Evolutionary conservation across 2,329 filamentous ascomycete species (phyloP).

Genomic region (Phialemonium atrogriseum): DNA sequence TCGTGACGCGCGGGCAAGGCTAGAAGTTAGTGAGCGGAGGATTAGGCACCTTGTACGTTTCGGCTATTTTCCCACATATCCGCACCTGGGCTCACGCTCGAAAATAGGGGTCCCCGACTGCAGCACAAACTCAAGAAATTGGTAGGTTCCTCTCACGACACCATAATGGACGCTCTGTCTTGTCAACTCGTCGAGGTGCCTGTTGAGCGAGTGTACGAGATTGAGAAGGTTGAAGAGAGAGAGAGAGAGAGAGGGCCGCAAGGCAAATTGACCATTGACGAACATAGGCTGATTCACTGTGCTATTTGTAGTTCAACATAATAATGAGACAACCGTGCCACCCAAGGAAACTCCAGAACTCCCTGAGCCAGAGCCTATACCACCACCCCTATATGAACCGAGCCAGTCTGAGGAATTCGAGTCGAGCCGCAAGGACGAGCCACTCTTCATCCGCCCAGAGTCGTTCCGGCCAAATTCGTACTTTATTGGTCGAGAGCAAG

Average conservation of each 20-base stretch:
- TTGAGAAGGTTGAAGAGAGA: constrained; percentile 7
- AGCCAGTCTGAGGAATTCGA: constrained; percentile 3
- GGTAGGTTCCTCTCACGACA: constrained; percentile 14
- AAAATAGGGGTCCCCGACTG: too few relatives aligned
- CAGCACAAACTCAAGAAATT: constrained; percentile 7
- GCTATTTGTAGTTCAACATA: constrained; percentile 6
- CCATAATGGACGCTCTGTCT: neutral
- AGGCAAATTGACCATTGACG: constrained; percentile 5
- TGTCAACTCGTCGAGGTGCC: too few relatives aligned
- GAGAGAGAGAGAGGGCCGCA: too few relatives aligned
- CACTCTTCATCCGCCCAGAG: constrained; percentile 38
- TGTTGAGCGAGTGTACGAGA: too few relatives aligned
- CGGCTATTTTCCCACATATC: neutral
- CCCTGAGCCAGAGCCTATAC: too few relatives aligned
- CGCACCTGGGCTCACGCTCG: too few relatives aligned
- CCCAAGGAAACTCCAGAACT: too few relatives aligned
- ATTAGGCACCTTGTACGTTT: constrained; percentile 30
- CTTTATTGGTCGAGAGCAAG: constrained; percentile 51
- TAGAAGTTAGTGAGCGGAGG: constrained; percentile 35
- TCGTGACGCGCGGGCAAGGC: constrained; percentile 30
- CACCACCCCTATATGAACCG: too few relatives aligned
- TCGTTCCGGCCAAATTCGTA: constrained; percentile 54
- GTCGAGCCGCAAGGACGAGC: constrained; percentile 11
- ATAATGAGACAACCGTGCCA: constrained; percentile 6
- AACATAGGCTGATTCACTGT: constrained; percentile 14